Base-by-base conservation (phyloP, 139 green algal species). In the Volvox africanus region DNA sequence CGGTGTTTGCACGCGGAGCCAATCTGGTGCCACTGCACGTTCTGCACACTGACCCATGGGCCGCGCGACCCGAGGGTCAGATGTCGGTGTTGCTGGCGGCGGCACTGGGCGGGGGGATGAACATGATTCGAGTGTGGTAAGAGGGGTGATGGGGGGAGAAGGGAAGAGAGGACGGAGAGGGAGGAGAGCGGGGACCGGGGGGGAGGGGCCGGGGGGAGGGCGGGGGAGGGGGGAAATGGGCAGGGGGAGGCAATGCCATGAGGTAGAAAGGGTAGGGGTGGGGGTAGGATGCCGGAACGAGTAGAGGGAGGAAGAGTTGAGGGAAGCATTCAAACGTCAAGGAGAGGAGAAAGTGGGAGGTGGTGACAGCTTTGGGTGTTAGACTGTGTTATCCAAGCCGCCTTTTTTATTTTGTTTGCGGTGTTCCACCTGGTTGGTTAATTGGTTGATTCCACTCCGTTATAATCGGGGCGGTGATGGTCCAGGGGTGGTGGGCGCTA, bases 71-170 rank as follows among this genome's bases (percentile, higher is more conserved):
- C 36, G 26, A 0, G 68, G 69, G 35, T 55, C 44, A 55, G 5
- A 2, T 90, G n/a, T 75, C 75, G n/a, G 62, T 61, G 18, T 79
- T 97, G 88, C 92, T 98, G 67, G 62, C 50, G 0, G 88, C 88
- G 13, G 94, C 95, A 16, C 80, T 93, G 81, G 91, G 55, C 0
- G 95, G 94, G 36, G 91, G 96, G 87, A 96, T 98, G 93, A 98
- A 98, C 94, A 97, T 97, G 95, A 78, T 98, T 2, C 92, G 97
- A 19, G 93, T 98, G 30, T 98, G 97, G 92, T 94, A 61, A 61
- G 92, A 61, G 32, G 17, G 5, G 61, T n/a, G n/a, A n/a, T 2
- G 14, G 73, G 18, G 73, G 2, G 24, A 28, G 67, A 12, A 12
- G 14, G 67, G 67, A 6, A 44, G 73, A 19, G 22, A n/a, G 26